Base-by-base conservation (phyloP, 331 rosid species). In the Malus hybrid region DNA sequence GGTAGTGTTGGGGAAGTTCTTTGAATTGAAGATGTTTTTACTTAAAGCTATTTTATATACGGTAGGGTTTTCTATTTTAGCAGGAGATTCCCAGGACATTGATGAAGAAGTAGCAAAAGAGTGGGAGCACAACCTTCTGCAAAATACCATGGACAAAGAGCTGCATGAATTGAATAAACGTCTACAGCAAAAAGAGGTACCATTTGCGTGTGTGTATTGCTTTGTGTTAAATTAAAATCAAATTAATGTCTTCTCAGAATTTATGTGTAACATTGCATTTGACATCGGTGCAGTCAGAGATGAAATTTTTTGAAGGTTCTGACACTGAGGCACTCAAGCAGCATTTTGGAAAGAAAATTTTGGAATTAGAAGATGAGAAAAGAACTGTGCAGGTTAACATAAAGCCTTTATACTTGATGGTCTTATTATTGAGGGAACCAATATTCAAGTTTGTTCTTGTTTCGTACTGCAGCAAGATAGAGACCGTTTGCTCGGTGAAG, bases 61-160 rank as follows among this genome's bases (percentile, higher is more conserved):
- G 63, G 76, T 75, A 10, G 39, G 36, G 13, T 65, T 86, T 72
- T 75, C 78, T 61, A 57, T 71, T 80, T 62, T 72, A 84, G 77
- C 89, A 88, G 99, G 96, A 59, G 99, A 90, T 75, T 79, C 96
- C 18, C 77, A 84, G 82, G 99, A 92, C 82, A 87, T 95, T 69
- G 99, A 87, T 64, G 91, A 95, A 83, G 98, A 93, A 87, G 99
- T 82, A 77, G 89, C 85, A 36, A 95, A 95, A 83, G 99, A 92
- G 68, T 95, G 96, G 99, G 99, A 95, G 86, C 99, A 95, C 87
- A 95, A 90, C 69, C 96, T 95, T 82, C 85, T 95, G 76, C 98
- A 95, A 55, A 90, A 84, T 84, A 89, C 93, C 60, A 95, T 95
- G 99, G 99, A 92, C 81, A 95, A 89, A 81, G 99, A 95, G 86